Base-by-base conservation (phyloP, 2,329 filamentous ascomycete species). In the Fusarium verrucosum region DNA sequence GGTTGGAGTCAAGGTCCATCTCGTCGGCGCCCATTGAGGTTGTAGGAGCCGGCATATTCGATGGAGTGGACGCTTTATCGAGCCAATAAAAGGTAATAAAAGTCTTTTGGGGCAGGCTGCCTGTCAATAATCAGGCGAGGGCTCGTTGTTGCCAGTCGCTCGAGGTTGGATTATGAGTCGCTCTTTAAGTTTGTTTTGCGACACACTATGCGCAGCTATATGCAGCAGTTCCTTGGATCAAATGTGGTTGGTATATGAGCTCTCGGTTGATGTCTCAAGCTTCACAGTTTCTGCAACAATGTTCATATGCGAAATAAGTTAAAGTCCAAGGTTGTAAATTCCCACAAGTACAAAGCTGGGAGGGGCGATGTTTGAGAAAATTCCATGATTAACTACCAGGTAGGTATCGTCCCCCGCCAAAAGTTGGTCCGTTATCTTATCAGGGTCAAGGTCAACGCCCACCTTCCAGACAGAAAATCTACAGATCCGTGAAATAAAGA, bases 381-480 rank as follows among this genome's bases (percentile, higher is more conserved):
- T 68, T 68, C 56, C 56, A 51, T 46, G 36, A 22, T n/a, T n/a
- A n/a, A n/a, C n/a, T n/a, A n/a, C n/a, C n/a, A n/a, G n/a, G n/a
- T n/a, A n/a, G n/a, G n/a, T n/a, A n/a, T 67, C 49, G 65, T 68
- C 56, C 65, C 64, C 64, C 64, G 65, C 65, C 64, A 68, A 66
- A 68, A 22, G 65, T 52, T 57, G 25, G 47, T 61, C 19, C 30
- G 54, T 68, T 68, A 68, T 68, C 65, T 68, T 68, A 68, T 68
- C 65, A 58, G n/a, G n/a, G n/a, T n/a, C n/a, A n/a, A n/a, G n/a
- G n/a, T n/a, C n/a, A n/a, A n/a, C n/a, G n/a, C n/a, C n/a, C n/a
- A n/a, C n/a, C n/a, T n/a, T n/a, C n/a, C n/a, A n/a, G n/a, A n/a
- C n/a, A n/a, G n/a, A n/a, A n/a, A n/a, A n/a, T n/a, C n/a, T n/a